These are phyloP conservation scores for Zasmidium angulare DNA, from an alignment of 2,329 filamentous ascomycete genomes.

Conservation along the genomic window DNA sequence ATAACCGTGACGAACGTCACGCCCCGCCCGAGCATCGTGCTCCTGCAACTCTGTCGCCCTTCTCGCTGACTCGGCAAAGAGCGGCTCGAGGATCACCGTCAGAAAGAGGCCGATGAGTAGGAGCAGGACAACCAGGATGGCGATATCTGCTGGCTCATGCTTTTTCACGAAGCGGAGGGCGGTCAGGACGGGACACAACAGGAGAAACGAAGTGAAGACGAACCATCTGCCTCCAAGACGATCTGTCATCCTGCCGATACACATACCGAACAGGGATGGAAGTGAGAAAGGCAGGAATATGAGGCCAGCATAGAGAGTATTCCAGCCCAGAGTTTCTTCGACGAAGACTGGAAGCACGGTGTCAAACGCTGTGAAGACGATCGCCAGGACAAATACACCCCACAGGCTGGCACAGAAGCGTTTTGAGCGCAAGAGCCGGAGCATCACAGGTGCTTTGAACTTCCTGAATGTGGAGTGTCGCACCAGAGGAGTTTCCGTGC, in stretches of 20 bases:
- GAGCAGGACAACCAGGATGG: slow-evolving; percentile 19
- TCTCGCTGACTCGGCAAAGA: slow-evolving; percentile 24
- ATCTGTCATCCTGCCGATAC: slow-evolving; percentile 23
- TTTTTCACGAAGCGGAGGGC: slow-evolving; percentile 20
- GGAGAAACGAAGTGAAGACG: slow-evolving; percentile 16
- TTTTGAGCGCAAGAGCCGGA: slow-evolving; percentile 19
- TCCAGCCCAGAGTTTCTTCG: slow-evolving; percentile 21
- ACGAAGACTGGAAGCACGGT: slow-evolving; percentile 23
- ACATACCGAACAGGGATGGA: slow-evolving; percentile 24
- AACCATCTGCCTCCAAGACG: slow-evolving; percentile 21
- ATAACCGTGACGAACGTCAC: slow-evolving; percentile 7
- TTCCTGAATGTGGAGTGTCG: not conserved
- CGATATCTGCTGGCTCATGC: slow-evolving; percentile 14
- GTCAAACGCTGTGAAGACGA: slow-evolving; percentile 22
- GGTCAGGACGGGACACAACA: slow-evolving; percentile 15
- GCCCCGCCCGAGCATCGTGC: slow-evolving; percentile 6
- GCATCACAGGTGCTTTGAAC: slow-evolving; percentile 12
- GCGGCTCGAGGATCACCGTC: slow-evolving; percentile 21
- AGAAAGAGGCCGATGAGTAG: slow-evolving; percentile 17
- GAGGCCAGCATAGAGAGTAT: slow-evolving; percentile 20
- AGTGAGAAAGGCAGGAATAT: slow-evolving; percentile 26
- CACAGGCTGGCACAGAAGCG: slow-evolving; percentile 24
- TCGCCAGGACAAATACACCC: slow-evolving; percentile 22
- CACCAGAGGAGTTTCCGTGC: not conserved
- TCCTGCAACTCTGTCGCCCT: slow-evolving; percentile 17